Percentiles rank a stretch among this genome's conserved stretches.
Conservation (phyloP, 371 early-diverging fungal species). For the Lichtheimia ornata region DNA sequence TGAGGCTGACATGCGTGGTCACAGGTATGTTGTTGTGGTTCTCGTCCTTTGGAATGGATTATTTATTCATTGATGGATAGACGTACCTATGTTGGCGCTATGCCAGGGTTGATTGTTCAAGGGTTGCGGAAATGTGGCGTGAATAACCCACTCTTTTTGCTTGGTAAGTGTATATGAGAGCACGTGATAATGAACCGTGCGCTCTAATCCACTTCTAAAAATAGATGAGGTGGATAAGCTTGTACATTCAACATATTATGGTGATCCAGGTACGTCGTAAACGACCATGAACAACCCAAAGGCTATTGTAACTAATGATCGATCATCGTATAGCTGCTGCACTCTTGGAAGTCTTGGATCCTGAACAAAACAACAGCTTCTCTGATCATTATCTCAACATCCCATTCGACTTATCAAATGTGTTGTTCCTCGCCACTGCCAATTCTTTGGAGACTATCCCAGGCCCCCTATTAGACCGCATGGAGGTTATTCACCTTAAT, state of each 20-base stretch:
- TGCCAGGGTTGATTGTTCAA: constrained; percentile 86
- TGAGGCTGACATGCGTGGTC: constrained; percentile 78
- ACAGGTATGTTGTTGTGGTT: not conserved
- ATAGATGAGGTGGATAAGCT: constrained; percentile 87
- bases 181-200: not conserved
- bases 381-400: constrained; percentile 85
- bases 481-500: constrained; percentile 82
- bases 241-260: constrained; percentile 60
- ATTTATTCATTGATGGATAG: constrained; percentile 25
- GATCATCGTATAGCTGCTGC: constrained; percentile 58
- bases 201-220: not conserved
- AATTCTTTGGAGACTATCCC: constrained; percentile 81
- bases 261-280: constrained; percentile 59
- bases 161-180: constrained; percentile 12
- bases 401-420: constrained; percentile 84
- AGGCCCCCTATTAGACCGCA: constrained; percentile 81
- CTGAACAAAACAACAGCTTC: constrained; percentile 83
- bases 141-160: constrained; percentile 80
- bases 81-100: constrained; percentile 87
- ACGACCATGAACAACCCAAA: no score
- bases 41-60: not conserved
- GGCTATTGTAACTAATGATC: no score
- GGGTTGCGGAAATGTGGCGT: constrained; percentile 74
- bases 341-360: constrained; percentile 75
- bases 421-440: constrained; percentile 88